Conservation (phyloP, 1,284 basidiomycete genomes). For the Exobasidium rhododendri region DNA sequence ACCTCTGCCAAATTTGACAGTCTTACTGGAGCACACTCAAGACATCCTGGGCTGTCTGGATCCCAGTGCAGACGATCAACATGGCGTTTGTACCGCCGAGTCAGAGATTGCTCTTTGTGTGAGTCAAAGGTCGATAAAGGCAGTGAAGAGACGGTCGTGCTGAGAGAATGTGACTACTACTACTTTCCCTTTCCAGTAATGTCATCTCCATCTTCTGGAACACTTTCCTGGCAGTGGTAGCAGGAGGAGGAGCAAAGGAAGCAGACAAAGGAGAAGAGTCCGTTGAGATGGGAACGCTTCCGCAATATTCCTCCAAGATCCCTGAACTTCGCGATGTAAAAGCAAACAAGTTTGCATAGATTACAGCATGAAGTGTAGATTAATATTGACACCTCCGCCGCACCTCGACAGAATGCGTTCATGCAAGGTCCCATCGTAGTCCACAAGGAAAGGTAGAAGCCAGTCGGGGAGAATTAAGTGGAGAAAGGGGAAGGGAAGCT, state of each 20-base stretch:
- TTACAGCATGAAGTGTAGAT: too few relatives aligned
- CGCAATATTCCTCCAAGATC: neutral
- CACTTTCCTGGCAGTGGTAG: constrained; percentile 39
- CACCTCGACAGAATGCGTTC: too few relatives aligned
- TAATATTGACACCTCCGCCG: too few relatives aligned
- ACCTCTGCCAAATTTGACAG: constrained; percentile 12
- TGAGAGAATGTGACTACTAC: neutral
- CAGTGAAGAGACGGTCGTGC: too few relatives aligned
- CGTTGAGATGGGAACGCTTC: neutral
- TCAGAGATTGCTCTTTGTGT: constrained; percentile 39
- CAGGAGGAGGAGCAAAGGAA: constrained; percentile 8
- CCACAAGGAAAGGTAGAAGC: neutral
- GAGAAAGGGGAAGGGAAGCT: too few relatives aligned
- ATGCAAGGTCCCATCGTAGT: too few relatives aligned
- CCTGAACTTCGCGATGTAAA: constrained; percentile 1
- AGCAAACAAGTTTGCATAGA: neutral
- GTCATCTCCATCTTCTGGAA: constrained; percentile 41
- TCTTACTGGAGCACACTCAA: constrained; percentile 38
- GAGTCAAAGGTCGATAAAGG: constrained; percentile 6
- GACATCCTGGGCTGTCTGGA: constrained; percentile 41
- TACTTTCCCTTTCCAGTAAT: constrained; percentile 18
- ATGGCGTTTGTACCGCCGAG: constrained; percentile 36
- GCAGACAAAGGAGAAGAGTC: constrained; percentile 5
- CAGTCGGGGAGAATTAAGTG: neutral
- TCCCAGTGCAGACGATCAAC: constrained; percentile 41